A percentile compares a stretch with the other conserved stretches of the same genome.
Evolutionary conservation across 805 yeast genomes (phyloP).

Genomic region (Lipomyces japonicus): DNA sequence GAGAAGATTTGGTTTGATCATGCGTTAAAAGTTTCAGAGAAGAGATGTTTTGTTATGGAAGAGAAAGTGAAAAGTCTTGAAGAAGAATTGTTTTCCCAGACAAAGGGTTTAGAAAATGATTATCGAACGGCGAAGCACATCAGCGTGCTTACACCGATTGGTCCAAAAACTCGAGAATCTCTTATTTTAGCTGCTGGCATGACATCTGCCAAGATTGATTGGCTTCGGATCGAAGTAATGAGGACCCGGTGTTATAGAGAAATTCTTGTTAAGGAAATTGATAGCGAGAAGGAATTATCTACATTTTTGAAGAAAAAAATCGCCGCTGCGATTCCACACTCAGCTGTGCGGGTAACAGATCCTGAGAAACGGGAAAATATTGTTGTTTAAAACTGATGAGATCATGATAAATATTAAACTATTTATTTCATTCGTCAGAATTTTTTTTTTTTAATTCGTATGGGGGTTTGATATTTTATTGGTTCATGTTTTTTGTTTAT

Average conservation of each 20-base stretch:
- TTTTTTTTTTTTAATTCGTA: too few relatives aligned
- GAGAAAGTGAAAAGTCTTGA: constrained; percentile 39
- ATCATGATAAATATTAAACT: too few relatives aligned
- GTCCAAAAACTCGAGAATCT: constrained; percentile 49
- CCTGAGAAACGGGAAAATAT: too few relatives aligned
- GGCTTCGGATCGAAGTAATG: constrained; percentile 54
- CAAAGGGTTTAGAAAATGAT: constrained; percentile 40
- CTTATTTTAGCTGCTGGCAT: constrained; percentile 46
- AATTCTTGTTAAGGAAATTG: constrained; percentile 37
- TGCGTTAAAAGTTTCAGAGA: constrained; percentile 14
- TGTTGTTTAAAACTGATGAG: too few relatives aligned
- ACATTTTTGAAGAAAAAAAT: neutral
- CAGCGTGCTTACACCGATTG: constrained; percentile 52
- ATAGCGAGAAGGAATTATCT: constrained; percentile 13
- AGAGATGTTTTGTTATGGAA: constrained; percentile 35
- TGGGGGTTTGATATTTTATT: too few relatives aligned
- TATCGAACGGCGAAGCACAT: constrained; percentile 42
- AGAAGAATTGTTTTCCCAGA: constrained; percentile 35
- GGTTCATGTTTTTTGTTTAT: too few relatives aligned
- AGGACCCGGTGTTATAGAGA: constrained; percentile 44
- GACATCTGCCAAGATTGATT: constrained; percentile 52
- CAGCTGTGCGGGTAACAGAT: too few relatives aligned
- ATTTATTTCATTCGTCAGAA: too few relatives aligned
- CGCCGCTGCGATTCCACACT: too few relatives aligned
- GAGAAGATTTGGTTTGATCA: constrained; percentile 7